Evolutionary conservation across 805 yeast genomes (phyloP), one percentile per base, ranked within the genome.

Genomic region (Metschnikowia gruessii): DNA sequence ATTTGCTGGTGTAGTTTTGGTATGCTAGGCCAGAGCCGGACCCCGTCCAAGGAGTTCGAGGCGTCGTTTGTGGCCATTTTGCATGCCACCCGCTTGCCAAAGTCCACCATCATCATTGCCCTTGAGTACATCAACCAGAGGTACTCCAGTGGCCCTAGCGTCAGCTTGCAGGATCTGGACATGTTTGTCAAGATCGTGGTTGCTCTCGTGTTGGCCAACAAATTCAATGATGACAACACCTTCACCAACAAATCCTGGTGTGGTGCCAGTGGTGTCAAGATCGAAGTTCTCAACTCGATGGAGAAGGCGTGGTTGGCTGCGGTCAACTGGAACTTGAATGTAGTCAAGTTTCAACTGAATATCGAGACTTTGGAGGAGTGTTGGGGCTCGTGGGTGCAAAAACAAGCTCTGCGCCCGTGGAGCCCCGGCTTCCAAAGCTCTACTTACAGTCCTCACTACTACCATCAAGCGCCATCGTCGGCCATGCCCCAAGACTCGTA

Each of bases 181-280:
- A 58, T 71, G 60, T 87, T 76, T 69, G 75, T 69, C 61, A 76
- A 71, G 62, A 64, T 89, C 35, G 81, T 84, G 36, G 74, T 85
- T 17, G 77, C 95, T 2, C 74, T 92, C 37, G 80, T 92, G 31
- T 72, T 92, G 51, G 95, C 97, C 39, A 92, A 92, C 72, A 92
- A 92, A 69, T 88, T 89, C 65, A 89, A 91, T 63, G 98, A 92
- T 68, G 99, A 92, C 70, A 90, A 92, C 69, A 92, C 97, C 24
- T 92, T 92, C 63, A 89, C 96, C 50, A 92, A 92, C 69, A 83
- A 82, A 60, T 88, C 97, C 7, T 92, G 99, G 99, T 80, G 89
- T 35, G 90, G 89, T 51, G 98, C 97, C n/a, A 87, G 97, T 4
- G 95, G 95, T 16, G 76, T 92, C 52, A 66, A 79, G 6, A 73